These are phyloP conservation scores for Tetrahymena elliotti DNA, from an alignment of 73 alveolate species.

Conservation along the genomic window DNA sequence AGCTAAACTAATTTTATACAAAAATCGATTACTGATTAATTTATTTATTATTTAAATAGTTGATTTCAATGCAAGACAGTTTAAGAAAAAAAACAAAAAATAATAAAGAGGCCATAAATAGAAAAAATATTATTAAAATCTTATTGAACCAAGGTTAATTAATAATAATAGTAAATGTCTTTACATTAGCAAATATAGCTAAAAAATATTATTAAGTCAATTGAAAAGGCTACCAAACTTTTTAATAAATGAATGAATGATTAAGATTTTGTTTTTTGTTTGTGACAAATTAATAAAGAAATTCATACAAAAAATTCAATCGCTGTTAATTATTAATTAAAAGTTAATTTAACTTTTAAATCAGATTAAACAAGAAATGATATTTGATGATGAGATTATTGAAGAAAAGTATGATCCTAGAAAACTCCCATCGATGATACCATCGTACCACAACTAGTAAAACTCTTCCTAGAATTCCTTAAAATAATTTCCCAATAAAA, in stretches of 20 bases:
- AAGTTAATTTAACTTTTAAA: background rate
- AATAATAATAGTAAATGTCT: background rate
- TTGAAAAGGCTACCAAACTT: background rate
- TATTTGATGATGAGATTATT: background rate
- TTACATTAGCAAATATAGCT: background rate
- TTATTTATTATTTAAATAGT: too few species aligned
- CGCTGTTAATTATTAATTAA: background rate
- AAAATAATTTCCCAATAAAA: background rate
- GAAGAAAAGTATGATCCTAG: background rate
- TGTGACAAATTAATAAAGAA: background rate
- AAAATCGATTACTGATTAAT: background rate
- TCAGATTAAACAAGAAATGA: background rate
- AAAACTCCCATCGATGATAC: background rate
- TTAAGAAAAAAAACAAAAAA: too few species aligned
- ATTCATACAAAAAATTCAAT: background rate
- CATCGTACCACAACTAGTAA: background rate
- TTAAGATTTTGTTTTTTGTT: too few species aligned
- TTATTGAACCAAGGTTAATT: too few species aligned
- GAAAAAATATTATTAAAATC: background rate
- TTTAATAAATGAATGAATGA: too few species aligned
- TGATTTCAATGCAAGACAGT: background rate
- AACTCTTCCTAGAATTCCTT: background rate
- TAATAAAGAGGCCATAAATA: background rate
- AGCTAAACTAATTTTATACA: too few species aligned
- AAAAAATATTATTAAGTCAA: too few species aligned